These are phyloP conservation scores for Arthromyces matolae DNA, from an alignment of 768 basidiomycete species.

Conservation along the genomic window DNA sequence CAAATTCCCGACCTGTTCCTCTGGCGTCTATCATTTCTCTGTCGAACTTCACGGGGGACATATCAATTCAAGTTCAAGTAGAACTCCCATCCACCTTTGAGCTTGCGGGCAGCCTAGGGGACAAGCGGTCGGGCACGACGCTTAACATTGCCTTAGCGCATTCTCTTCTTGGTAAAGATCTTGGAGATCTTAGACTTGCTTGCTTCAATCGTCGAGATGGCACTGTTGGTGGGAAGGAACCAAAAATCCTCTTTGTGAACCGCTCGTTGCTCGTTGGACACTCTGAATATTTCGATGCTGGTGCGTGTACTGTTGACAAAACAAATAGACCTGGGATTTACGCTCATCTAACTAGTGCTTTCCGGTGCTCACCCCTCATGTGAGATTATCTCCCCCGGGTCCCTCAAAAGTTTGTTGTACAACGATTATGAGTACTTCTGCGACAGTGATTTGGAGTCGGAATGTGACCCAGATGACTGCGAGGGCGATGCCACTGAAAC, in stretches of 20 bases:
- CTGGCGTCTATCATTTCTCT: neutral
- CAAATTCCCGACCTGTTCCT: neutral
- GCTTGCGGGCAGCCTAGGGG: neutral
- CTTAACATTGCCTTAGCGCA: conserved; percentile 13
- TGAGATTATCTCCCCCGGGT: conserved; percentile 7
- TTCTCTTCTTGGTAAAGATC: conserved; percentile 12
- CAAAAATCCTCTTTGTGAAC: conserved; percentile 16
- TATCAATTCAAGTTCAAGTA: conserved; percentile 2
- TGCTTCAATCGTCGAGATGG: conserved; percentile 17
- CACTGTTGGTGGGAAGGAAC: conserved; percentile 5
- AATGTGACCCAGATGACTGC: conserved; percentile 1
- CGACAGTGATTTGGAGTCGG: conserved; percentile 20
- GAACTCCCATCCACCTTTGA: conserved; percentile 3
- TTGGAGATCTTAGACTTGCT: conserved; percentile 20
- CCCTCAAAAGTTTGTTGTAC: conserved; percentile 1
- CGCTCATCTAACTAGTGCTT: conserved; percentile 8
- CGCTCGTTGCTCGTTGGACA: conserved; percentile 15
- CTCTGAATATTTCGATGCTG: conserved; percentile 11
- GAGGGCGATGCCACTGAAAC: neutral
- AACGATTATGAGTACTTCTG: conserved; percentile 16
- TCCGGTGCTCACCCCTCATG: conserved; percentile 1
- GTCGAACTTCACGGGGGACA: conserved; percentile 3
- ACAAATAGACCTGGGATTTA: too few relatives aligned
- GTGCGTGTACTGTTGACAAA: conserved; percentile 11
- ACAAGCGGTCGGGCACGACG: neutral